Base-by-base conservation (phyloP, 345 rosid genomes). In the Citrus sp. region DNA sequence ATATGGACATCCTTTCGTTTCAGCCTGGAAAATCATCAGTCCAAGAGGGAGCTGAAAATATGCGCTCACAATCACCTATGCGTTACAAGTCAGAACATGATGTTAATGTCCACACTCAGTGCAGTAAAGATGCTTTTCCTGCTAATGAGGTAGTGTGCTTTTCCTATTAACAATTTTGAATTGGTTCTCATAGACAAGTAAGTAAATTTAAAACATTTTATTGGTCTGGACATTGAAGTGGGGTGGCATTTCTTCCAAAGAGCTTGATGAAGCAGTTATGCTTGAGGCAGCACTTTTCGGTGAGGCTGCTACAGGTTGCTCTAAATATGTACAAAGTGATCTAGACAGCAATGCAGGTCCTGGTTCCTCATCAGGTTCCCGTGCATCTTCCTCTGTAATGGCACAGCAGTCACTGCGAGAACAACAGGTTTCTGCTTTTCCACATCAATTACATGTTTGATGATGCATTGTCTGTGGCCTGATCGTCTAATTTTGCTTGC, bases 201-300 rank as follows among this genome's bases (percentile, higher is more conserved):
- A 63, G n/a, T 42, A 42, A 62, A 69, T 22, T 19, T 63, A 72
- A 73, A 60, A 76, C 49, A 32, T 28, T 24, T 54, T 18, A 51
- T 32, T 14, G 67, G 58, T 60, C 37, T 58, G 77, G 76, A 70
- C 62, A 59, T 66, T 73, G 62, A 82, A 92, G 97, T 90, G 88
- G 93, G 88, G 87, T 80, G 88, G 83, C 78, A 83, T 92, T 80
- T 92, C 93, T 76, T 56, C 91, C 65, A 84, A 85, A 78, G 94
- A 92, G 82, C 90, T 88, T 81, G 87, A 89, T 8, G 92, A 90
- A 78, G 94, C 94, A 46, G 78, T 88, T 65, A 80, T 85, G 86
- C 84, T 92, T 73, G 97, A 92, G 87, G 83, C 82, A 34, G 88
- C 91, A 77, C 81, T 84, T 73, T 90, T 92, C 77, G 80, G 86